These are phyloP conservation scores for Penicillium sp. DNA, from an alignment of 2,329 filamentous ascomycete genomes.

Conservation along the genomic window DNA sequence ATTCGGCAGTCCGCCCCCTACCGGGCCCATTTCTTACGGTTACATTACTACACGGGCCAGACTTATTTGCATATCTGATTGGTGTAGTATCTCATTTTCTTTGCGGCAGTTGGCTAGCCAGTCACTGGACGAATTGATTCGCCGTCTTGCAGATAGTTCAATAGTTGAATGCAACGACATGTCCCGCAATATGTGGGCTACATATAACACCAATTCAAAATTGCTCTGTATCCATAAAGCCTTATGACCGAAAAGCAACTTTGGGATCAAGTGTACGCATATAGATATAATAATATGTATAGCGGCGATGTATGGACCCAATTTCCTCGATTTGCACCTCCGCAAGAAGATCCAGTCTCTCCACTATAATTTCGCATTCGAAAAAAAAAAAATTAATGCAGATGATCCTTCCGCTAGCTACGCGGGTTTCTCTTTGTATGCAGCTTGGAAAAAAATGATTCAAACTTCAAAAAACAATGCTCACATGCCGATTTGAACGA, in stretches of 20 bases:
- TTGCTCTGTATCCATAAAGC: not conserved
- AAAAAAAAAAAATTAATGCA: not conserved
- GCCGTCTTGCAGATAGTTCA: conserved; percentile 20
- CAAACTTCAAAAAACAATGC: not conserved
- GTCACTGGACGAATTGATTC: conserved; percentile 12
- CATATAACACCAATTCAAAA: not conserved
- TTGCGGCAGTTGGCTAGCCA: not conserved
- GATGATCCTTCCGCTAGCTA: not conserved
- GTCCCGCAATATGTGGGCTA: conserved; percentile 10
- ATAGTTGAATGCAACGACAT: conserved; percentile 11
- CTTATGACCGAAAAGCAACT: no score
- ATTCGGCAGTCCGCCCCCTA: conserved; percentile 9
- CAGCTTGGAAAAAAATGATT: not conserved
- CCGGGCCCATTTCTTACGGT: conserved; percentile 2
- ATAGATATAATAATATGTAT: no score
- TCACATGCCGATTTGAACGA: conserved; percentile 10
- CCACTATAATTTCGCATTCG: not conserved
- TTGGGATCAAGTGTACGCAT: no score
- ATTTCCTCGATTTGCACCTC: no score
- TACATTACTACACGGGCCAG: conserved; percentile 7
- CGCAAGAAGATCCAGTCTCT: not conserved
- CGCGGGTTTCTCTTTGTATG: not conserved
- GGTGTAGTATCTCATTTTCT: conserved; percentile 14
- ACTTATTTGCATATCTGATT: conserved; percentile 9
- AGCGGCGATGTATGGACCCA: no score